Base-by-base conservation (phyloP, 2,329 filamentous ascomycete genomes). In the Penicillium sp. region DNA sequence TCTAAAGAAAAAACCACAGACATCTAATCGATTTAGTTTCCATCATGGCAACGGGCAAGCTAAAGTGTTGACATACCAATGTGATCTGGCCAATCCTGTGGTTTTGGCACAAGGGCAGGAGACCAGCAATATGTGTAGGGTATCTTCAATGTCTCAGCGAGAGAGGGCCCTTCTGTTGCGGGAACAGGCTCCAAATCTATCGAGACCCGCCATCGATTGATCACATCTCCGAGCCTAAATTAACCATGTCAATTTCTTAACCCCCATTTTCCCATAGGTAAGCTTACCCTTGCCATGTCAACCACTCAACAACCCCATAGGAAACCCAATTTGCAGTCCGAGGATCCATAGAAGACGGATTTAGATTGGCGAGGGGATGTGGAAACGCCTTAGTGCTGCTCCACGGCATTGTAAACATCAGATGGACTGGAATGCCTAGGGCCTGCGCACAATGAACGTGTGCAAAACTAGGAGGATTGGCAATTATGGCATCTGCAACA, bases 391-490 rank as follows among this genome's bases (percentile, higher is more conserved):
- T 66, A 2, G 79, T 81, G 5, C 65, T 68, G 24, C 66, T 76
- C 75, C 77, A 83, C 4, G 80, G 80, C 80, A 82, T 83, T 13
- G 74, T 82, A 57, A 81, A 80, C 60, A 83, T 77, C 59, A 83
- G 71, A 59, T 82, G 80, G 5, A 83, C 61, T 2, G 81, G 80
- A 9, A 82, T 74, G 0, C 73, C 73, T 11, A 83, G 69, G 34
- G 74, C 76, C 61, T 83, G 73, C 7, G 48, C 48, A 42, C 48
- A 50, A n/a, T 50, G 48, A 18, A 82, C 72, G 64, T 83, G 81
- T 0, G 78, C 79, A 68, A 81, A 80, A 2, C 75, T 79, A 0
- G 80, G 79, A 0, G 81, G 81, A 47, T 83, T 83, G 1, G 81
- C 81, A 52, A 83, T 82, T 42, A 83, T 83, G 3, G 75, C 75